Conservation (phyloP, 305 asterid genomes). For the Solanum aculeatissimum region DNA sequence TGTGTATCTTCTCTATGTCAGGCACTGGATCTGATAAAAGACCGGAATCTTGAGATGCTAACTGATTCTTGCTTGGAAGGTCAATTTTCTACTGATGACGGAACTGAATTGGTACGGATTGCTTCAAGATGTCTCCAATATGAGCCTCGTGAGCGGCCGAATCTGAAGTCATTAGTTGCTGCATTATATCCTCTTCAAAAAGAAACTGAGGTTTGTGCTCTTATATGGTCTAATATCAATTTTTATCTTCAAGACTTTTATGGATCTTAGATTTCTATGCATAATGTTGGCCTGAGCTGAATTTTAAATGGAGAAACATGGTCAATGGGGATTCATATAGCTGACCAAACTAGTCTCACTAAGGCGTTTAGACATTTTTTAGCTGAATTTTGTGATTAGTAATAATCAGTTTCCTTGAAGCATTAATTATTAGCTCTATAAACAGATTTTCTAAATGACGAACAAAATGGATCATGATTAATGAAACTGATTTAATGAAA, state of each 20-base stretch:
- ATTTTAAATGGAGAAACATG: neutral
- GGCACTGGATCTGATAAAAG: conserved; percentile 97
- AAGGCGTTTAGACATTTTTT: neutral
- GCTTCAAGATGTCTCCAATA: conserved; percentile 93
- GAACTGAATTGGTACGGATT: conserved; percentile 86
- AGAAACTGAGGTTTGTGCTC: conserved; percentile 64
- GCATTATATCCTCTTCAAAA: conserved; percentile 85
- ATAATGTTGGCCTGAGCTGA: neutral
- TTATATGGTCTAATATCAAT: neutral
- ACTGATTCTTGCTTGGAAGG: conserved; percentile 98
- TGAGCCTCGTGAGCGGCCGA: conserved; percentile 95
- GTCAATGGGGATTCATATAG: neutral
- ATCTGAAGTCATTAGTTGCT: conserved; percentile 67
- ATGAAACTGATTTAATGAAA: neutral
- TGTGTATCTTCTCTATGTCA: conserved; percentile 20
- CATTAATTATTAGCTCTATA: neutral
- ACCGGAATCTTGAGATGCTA: conserved; percentile 86
- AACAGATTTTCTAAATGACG: neutral
- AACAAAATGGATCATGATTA: neutral
- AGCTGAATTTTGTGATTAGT: no score
- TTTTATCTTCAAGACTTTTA: neutral
- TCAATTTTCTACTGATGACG: conserved; percentile 79
- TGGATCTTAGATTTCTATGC: neutral
- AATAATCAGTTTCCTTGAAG: neutral
- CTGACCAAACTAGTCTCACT: neutral